These are phyloP conservation scores for Cinnamomum micranthum DNA, from an alignment of 164 flowering plant species.

Conservation along the genomic window DNA sequence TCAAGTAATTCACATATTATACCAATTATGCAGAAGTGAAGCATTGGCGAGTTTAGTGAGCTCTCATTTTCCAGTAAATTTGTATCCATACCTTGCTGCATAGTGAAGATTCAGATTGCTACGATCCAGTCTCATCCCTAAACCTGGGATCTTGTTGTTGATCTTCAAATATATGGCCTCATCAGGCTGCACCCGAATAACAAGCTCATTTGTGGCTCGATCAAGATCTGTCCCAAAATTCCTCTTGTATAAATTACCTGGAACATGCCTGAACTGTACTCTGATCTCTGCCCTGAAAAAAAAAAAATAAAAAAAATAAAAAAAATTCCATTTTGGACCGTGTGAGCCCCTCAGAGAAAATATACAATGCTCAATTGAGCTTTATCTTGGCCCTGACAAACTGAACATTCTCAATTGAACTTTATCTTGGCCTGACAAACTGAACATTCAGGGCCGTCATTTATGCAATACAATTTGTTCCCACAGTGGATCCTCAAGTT, in stretches of 20 bases:
- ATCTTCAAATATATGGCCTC: slow-evolving; percentile 95
- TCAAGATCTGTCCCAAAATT: slow-evolving; percentile 81
- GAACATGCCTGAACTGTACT: slow-evolving; percentile 93
- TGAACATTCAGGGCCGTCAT: neutral
- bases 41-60: neutral
- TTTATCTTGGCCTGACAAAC: too few species aligned
- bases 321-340: neutral
- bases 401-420: neutral
- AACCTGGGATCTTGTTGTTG: slow-evolving; percentile 92
- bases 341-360: neutral
- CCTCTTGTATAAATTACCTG: slow-evolving; percentile 77
- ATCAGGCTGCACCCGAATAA: slow-evolving; percentile 90
- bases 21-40: neutral
- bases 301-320: too few species aligned
- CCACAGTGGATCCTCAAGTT: neutral
- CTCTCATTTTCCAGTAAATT: neutral
- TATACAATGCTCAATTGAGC: neutral
- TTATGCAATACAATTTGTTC: neutral
- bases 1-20: neutral
- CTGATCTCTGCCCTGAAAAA: slow-evolving; percentile 79
- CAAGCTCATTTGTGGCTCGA: slow-evolving; percentile 88
- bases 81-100: slow-evolving; percentile 59
- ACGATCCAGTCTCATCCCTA: slow-evolving; percentile 87
- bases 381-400: too few species aligned
- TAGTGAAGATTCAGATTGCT: slow-evolving; percentile 84